A percentile compares a stretch with the other conserved stretches of the same genome.
Evolutionary conservation across 148 eudicot genomes (phyloP).

Genomic region (Spergularia bocconei): DNA sequence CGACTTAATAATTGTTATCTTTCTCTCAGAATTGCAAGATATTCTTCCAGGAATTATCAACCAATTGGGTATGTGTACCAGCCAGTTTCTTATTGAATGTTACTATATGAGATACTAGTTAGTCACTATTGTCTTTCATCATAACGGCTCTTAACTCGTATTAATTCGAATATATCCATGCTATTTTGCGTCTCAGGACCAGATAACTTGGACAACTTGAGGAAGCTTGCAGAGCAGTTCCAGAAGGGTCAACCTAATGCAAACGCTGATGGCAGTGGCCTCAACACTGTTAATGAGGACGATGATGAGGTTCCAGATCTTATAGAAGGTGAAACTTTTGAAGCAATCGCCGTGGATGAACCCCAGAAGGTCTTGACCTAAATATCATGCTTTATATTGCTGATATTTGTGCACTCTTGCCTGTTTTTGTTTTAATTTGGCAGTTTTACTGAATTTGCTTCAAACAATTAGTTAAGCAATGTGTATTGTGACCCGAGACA

Average conservation of each 20-base stretch:
- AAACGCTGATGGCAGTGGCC: conserved; percentile 33
- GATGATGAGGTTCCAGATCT: conserved; percentile 95
- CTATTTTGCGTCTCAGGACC: conserved; percentile 54
- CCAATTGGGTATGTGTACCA: conserved; percentile 59
- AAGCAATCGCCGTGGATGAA: conserved; percentile 84
- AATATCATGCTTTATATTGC: conserved; percentile 19
- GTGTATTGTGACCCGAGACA: conserved; percentile 33
- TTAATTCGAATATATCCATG: neutral
- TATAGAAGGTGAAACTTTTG: conserved; percentile 88
- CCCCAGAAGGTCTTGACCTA: conserved; percentile 30
- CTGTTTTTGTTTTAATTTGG: conserved; percentile 21
- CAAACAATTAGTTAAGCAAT: conserved; percentile 26
- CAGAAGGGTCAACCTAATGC: conserved; percentile 60
- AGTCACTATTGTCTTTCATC: too few species aligned
- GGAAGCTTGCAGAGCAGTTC: conserved; percentile 76
- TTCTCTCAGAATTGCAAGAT: conserved; percentile 73
- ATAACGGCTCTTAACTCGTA: neutral
- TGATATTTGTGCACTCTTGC: conserved; percentile 19
- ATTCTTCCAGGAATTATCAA: conserved; percentile 86
- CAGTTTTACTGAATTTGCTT: conserved; percentile 25
- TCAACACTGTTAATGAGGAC: conserved; percentile 48
- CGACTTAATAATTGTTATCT: neutral
- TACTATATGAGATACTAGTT: too few species aligned
- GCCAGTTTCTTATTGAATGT: neutral
- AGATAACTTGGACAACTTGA: conserved; percentile 83